A percentile compares a stretch with the other conserved stretches of the same genome.
Evolutionary conservation across 371 early-diverging fungal species (phyloP).

Genomic region (Rhizomucor pusillus): DNA sequence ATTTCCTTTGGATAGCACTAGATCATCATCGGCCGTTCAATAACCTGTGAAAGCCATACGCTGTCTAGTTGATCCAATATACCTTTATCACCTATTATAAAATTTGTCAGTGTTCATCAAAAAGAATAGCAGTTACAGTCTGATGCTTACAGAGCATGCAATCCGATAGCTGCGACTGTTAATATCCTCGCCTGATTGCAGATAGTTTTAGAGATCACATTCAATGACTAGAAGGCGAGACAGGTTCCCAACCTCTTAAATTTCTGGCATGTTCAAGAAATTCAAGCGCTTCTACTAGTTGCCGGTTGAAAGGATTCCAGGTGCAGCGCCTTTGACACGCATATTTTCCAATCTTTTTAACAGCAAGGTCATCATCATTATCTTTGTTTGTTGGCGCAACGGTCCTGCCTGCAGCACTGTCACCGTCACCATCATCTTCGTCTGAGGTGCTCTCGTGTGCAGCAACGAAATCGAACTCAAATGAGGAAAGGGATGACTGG

Average conservation of each 20-base stretch:
- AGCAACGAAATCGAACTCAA: conserved; percentile 2
- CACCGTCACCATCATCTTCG: background rate
- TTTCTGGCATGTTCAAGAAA: conserved; percentile 19
- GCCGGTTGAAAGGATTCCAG: conserved; percentile 10
- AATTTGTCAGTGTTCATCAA: background rate
- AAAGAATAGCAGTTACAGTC: background rate
- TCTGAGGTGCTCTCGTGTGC: background rate
- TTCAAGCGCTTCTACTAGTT: conserved; percentile 13
- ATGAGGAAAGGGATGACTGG: background rate
- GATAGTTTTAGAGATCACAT: background rate
- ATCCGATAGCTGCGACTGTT: conserved; percentile 15
- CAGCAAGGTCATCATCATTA: conserved; percentile 1
- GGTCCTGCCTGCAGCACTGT: background rate
- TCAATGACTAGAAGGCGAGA: background rate
- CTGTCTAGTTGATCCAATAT: background rate
- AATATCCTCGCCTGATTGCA: conserved; percentile 12
- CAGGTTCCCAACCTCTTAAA: conserved; percentile 8
- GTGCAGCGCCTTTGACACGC: conserved; percentile 15
- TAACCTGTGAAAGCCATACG: background rate
- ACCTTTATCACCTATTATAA: background rate
- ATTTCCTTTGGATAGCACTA: conserved; percentile 15
- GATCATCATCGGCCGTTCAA: background rate
- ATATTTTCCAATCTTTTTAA: conserved; percentile 2
- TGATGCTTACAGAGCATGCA: conserved; percentile 12
- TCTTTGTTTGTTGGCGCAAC: background rate